Evolutionary conservation across 2,329 filamentous ascomycete species (phyloP), one percentile per base, ranked within the genome.

Genomic region (Ophiostoma pallidulum): DNA sequence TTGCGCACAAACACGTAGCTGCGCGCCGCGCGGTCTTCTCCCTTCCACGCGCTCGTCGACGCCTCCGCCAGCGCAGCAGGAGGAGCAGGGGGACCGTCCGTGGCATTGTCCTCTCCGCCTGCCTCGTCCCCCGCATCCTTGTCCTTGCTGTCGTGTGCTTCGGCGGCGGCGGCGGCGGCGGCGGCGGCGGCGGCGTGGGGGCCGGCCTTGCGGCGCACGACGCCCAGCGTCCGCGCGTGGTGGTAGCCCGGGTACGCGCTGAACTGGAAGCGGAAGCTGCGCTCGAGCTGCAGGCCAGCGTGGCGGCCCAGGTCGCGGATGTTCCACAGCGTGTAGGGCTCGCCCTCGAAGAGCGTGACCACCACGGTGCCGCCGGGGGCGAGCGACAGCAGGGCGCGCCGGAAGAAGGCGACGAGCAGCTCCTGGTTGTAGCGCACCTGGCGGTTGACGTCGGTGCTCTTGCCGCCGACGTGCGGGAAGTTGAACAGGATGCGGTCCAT

Each of bases 311-410:
- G 71, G 67, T 96, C 91, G 31, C 82, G 78, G 22, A 97, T 75
- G 67, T 97, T 96, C 92, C 92, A 98, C 1, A 96, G 74, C 2
- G 88, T 91, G 63, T 98, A 98, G 0, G 92, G 92, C 64, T 94
- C 84, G 50, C 85, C 86, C 64, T 96, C 91, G 63, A 98, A 98
- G 9, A 97, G 69, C 0, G 89, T 94, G 19, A 97, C 80, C 45
- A 95, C 66, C 46, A 96, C 80, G 57, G 76, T 62, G 31, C 80
- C 81, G 6, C 73, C 70, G 0, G 68, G 69, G 0, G 74, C 66
- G 2, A 86, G 71, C 2, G 73, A 70, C 2, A 65, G 63, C 19
- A 72, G 63, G 1, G 75, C 72, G 47, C 70, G 66, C 51, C 64
- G 62, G 67, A 88, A 87, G 66, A 86, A 86, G 37, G 71, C 69